Conservation (phyloP, 345 rosid species). For the Syzygium grande region DNA sequence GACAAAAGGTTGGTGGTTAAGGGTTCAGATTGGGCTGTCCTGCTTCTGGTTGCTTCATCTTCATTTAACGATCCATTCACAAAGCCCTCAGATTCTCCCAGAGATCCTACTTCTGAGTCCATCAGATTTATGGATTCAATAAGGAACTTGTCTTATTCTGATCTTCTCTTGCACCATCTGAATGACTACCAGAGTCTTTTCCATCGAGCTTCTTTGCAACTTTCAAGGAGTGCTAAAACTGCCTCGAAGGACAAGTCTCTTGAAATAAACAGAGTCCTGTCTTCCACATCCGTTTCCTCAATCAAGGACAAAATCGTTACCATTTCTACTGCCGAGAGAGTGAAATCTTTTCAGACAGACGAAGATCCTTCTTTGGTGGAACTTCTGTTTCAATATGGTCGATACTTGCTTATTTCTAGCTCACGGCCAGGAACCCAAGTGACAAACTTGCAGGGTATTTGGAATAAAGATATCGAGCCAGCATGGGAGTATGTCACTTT, state of each 20-base stretch:
- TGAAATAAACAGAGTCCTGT: background rate
- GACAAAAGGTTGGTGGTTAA: conserved; percentile 56
- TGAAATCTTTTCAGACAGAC: conserved; percentile 57
- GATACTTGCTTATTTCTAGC: conserved; percentile 84
- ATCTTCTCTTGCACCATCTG: conserved; percentile 55
- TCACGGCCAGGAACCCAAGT: conserved; percentile 93
- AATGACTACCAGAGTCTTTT: conserved; percentile 74
- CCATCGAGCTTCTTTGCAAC: conserved; percentile 66
- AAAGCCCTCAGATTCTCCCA: conserved; percentile 62
- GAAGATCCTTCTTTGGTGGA: conserved; percentile 88
- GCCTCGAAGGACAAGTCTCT: conserved; percentile 1
- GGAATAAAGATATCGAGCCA: conserved; percentile 77
- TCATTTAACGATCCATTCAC: conserved; percentile 83
- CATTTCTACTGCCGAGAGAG: conserved; percentile 70
- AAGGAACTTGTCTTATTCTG: conserved; percentile 39
- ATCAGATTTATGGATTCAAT: conserved; percentile 26
- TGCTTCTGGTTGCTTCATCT: conserved; percentile 59
- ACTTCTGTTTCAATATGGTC: conserved; percentile 79
- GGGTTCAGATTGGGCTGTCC: conserved; percentile 73
- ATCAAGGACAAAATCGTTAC: conserved; percentile 5
- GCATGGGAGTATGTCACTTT: conserved; percentile 75
- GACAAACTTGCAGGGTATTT: conserved; percentile 87
- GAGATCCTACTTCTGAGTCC: conserved; percentile 49
- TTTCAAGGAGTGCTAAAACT: conserved; percentile 41
- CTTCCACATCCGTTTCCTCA: background rate